Conservation (phyloP, 2,329 filamentous ascomycete genomes). For the Seiridium unicorne region DNA sequence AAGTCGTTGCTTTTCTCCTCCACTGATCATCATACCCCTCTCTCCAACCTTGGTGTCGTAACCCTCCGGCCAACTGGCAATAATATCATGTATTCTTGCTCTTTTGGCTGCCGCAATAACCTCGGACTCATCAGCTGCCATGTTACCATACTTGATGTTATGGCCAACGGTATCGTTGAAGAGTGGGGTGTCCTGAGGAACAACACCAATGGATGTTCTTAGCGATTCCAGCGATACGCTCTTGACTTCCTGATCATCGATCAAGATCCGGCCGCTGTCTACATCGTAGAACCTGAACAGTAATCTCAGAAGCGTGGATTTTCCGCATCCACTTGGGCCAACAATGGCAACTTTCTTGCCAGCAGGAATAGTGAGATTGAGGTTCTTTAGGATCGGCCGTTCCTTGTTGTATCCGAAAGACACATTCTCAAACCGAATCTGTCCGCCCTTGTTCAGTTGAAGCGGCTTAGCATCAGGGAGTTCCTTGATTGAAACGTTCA, state of each 20-base stretch:
- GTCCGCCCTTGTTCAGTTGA: conserved; percentile 71
- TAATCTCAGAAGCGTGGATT: conserved; percentile 87
- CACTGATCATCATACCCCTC: conserved; percentile 94
- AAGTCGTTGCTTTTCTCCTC: conserved; percentile 88
- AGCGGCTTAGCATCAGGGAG: conserved; percentile 71
- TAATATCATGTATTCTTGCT: conserved; percentile 81
- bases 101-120: conserved; percentile 77
- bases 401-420: conserved; percentile 89
- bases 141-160: conserved; percentile 89
- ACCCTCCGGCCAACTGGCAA: conserved; percentile 77
- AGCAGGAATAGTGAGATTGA: conserved; percentile 85
- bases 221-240: conserved; percentile 80
- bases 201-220: conserved; percentile 84
- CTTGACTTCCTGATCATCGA: conserved; percentile 91
- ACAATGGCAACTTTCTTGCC: conserved; percentile 96
- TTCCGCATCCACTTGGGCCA: conserved; percentile 92
- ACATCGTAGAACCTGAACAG: conserved; percentile 95
- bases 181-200: conserved; percentile 93
- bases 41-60: conserved; percentile 92
- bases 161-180: conserved; percentile 97
- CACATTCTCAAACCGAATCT: conserved; percentile 94
- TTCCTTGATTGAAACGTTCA: conserved; percentile 85
- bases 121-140: conserved; percentile 70
- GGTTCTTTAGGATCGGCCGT: conserved; percentile 80
- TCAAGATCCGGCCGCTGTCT: conserved; percentile 78